phyloP scores from a whole-genome alignment of 2,329 filamentous ascomycete species.

The Paramyrothecium sp. region DNA sequence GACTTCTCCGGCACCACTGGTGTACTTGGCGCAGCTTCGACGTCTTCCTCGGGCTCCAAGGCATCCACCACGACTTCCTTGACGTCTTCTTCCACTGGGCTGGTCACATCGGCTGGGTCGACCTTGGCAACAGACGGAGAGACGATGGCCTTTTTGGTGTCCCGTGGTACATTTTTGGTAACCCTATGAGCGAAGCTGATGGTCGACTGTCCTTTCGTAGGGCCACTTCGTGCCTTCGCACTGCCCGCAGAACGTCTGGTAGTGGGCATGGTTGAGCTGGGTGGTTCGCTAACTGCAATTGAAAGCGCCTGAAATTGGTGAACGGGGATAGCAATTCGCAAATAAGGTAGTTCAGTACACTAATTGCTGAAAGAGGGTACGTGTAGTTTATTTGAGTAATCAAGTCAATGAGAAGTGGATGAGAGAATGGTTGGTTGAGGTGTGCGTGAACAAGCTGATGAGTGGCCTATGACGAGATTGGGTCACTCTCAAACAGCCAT shows the following conservation, averaged over 20 bases:
- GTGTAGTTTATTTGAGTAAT: background rate
- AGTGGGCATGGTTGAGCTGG: constrained; percentile 42
- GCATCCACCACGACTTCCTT: constrained; percentile 20
- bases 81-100: constrained; percentile 13
- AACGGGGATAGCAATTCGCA: background rate
- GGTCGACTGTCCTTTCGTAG: constrained; percentile 50
- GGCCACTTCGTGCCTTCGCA: constrained; percentile 30
- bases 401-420: constrained; percentile 4
- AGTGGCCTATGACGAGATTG: constrained; percentile 18
- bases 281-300: constrained; percentile 2
- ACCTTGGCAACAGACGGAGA: constrained; percentile 32
- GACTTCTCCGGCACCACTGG: constrained; percentile 37
- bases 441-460: constrained; percentile 8
- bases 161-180: constrained; percentile 50
- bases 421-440: constrained; percentile 4
- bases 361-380: background rate
- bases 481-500: background rate
- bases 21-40: constrained; percentile 17
- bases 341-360: background rate
- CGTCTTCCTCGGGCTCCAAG: constrained; percentile 15
- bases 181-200: constrained; percentile 58
- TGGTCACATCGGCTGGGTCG: constrained; percentile 16
- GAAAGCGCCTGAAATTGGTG: background rate
- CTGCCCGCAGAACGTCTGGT: constrained; percentile 47
- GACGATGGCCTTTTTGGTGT: constrained; percentile 42